phyloP scores from a whole-genome alignment of 2,329 filamentous ascomycete species.

The Aspergillus neotritici region DNA sequence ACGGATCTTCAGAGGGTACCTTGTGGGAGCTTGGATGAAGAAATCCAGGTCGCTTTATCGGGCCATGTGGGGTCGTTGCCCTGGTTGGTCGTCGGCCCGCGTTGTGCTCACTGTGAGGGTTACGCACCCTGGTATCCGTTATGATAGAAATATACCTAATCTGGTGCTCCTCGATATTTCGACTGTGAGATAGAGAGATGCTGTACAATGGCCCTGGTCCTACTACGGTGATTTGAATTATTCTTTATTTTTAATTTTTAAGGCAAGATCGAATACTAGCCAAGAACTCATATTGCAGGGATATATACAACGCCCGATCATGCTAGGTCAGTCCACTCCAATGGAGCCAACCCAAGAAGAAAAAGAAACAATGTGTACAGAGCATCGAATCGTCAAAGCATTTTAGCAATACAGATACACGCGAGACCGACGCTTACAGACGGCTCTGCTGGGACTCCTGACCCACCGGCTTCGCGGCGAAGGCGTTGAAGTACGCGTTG shows the following conservation, averaged over 20 bases:
- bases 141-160: no score
- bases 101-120: no score
- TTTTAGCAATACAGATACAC: not conserved
- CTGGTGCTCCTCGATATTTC: no score
- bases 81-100: no score
- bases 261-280: not conserved
- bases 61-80: no score
- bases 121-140: no score
- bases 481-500: constrained; percentile 73
- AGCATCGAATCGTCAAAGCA: constrained; percentile 1
- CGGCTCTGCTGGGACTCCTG: constrained; percentile 32
- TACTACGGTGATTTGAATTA: not conserved
- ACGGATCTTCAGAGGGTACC: not conserved
- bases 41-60: not conserved
- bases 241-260: not conserved
- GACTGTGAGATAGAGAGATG: no score
- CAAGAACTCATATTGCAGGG: constrained; percentile 12
- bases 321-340: constrained; percentile 18
- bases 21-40: constrained; percentile 5
- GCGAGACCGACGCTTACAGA: constrained; percentile 19
- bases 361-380: constrained; percentile 7
- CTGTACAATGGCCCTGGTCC: no score
- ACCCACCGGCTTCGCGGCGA: constrained; percentile 55
- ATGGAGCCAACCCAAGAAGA: constrained; percentile 17
- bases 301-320: constrained; percentile 18